Conservation (phyloP, 805 yeast genomes). For the Blastobotrys americana region DNA sequence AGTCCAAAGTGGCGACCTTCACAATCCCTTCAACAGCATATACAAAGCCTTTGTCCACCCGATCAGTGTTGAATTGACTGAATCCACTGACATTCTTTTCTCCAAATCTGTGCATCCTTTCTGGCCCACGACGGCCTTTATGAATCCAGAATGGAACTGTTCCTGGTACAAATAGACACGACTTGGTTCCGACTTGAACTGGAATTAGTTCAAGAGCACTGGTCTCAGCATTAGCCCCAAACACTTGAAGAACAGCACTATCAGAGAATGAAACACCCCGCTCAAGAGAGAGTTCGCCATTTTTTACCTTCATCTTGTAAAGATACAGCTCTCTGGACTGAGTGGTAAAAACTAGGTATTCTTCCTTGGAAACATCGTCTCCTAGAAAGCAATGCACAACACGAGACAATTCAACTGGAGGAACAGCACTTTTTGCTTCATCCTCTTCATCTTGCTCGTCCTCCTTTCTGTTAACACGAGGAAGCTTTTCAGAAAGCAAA, state of each 20-base stretch:
- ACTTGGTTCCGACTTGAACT: slow-evolving; percentile 50
- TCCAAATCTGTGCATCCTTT: slow-evolving; percentile 61
- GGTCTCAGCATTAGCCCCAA: slow-evolving; percentile 4
- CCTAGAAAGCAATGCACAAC: slow-evolving; percentile 60
- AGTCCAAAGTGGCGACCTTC: slow-evolving; percentile 35
- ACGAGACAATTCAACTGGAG: slow-evolving; percentile 23
- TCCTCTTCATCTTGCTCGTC: no score
- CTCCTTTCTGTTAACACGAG: no score
- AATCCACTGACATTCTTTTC: slow-evolving; percentile 43
- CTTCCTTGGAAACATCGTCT: slow-evolving; percentile 45
- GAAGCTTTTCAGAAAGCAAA: neutral
- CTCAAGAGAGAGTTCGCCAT: slow-evolving; percentile 28
- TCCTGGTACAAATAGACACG: slow-evolving; percentile 64
- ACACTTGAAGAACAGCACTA: slow-evolving; percentile 42
- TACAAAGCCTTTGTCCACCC: slow-evolving; percentile 46
- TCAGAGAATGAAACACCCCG: neutral
- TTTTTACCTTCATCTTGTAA: slow-evolving; percentile 52
- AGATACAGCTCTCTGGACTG: slow-evolving; percentile 73
- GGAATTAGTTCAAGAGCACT: slow-evolving; percentile 62
- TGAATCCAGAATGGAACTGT: slow-evolving; percentile 59
- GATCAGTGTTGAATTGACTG: slow-evolving; percentile 42
- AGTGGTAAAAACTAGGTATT: slow-evolving; percentile 62
- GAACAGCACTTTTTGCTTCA: neutral
- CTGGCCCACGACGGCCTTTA: slow-evolving; percentile 56
- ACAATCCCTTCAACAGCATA: slow-evolving; percentile 62